A percentile compares a stretch with the other conserved stretches of the same genome.
These are phyloP conservation scores for Klebsormidium nitens DNA, from an alignment of 139 green algal species.

Conservation along the genomic window DNA sequence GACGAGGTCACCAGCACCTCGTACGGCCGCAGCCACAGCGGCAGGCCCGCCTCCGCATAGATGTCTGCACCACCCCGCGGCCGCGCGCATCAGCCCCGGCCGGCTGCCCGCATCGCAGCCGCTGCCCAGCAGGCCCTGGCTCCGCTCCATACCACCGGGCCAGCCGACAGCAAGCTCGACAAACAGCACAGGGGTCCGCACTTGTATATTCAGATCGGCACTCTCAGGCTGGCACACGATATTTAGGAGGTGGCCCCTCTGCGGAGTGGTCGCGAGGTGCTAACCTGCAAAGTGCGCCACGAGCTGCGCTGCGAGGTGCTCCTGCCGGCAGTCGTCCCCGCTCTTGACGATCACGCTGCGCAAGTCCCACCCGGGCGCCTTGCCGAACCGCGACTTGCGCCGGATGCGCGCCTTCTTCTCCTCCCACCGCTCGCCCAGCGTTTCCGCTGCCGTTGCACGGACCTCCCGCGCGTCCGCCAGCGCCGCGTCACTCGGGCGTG, in stretches of 20 bases:
- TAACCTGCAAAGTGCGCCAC: conserved; percentile 76
- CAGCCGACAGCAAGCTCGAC: too few relatives aligned
- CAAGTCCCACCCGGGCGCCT: conserved; percentile 75
- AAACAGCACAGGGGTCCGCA: too few relatives aligned
- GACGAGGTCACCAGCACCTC: conserved; percentile 88
- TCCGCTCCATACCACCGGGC: too few relatives aligned
- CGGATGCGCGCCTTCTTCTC: conserved; percentile 56
- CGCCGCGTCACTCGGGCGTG: too few relatives aligned
- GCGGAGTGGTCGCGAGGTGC: too few relatives aligned
- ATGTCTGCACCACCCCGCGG: conserved; percentile 55
- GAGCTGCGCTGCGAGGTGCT: conserved; percentile 94
- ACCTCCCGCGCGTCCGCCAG: too few relatives aligned
- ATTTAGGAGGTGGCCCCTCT: too few relatives aligned
- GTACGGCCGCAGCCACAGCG: conserved; percentile 80
- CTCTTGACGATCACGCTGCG: conserved; percentile 93
- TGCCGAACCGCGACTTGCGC: conserved; percentile 65
- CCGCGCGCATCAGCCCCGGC: too few relatives aligned
- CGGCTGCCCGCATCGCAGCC: too few relatives aligned
- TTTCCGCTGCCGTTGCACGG: not conserved
- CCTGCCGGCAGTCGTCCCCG: conserved; percentile 95
- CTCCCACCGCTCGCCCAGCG: conserved; percentile 70
- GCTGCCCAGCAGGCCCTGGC: too few relatives aligned
- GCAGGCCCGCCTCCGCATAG: conserved; percentile 78
- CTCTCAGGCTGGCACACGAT: too few relatives aligned
- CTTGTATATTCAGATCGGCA: too few relatives aligned